Base-by-base conservation (phyloP, 305 asterid species). In the Stenogyne calaminthoides region DNA sequence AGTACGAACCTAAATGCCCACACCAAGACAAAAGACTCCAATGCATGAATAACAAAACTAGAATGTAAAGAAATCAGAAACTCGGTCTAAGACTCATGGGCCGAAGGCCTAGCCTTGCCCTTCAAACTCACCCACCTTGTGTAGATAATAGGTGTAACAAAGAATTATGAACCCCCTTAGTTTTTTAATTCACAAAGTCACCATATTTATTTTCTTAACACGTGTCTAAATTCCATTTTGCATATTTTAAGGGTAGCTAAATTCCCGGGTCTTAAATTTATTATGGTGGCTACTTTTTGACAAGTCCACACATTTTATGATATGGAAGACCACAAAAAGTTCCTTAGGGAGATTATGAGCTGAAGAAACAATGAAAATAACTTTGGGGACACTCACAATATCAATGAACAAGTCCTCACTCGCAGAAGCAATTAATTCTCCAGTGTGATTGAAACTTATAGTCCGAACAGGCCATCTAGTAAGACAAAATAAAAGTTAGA, bases 401-500 rank as follows among this genome's bases (percentile, higher is more conserved):
- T 95, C 98, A 42, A 95, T 86, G 83, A 95, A 91, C 88, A 95
- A 74, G 80, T 95, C 99, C 78, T 92, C 97, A 74, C 98, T 92
- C 69, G 99, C 99, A 40, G 96, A 91, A 69, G 98, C 99, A 67
- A 95, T 88, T 79, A 85, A 95, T 56, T 95, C 99, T 69, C 99
- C 99, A 1, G 95, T 88, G 86, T 88, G 88, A 80, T 87, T 92
- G 86, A 95, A 95, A 81, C 99, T 92, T 78, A 95, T 87, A 32
- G 98, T 95, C 74, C 99, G 91, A 59, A 92, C 98, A 46, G 99
- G 99, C 97, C 98, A 92, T 83, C 99, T 95, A 87, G 73, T 20
- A 75, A 42, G 61, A 75, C 67, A 57, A 74, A 46, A 19, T 47
- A 49, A 34, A 75, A 69, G 18, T 61, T 25, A 42, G 14, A 64